Conservation (phyloP, 768 basidiomycete genomes). For the Mycena alexandri region DNA sequence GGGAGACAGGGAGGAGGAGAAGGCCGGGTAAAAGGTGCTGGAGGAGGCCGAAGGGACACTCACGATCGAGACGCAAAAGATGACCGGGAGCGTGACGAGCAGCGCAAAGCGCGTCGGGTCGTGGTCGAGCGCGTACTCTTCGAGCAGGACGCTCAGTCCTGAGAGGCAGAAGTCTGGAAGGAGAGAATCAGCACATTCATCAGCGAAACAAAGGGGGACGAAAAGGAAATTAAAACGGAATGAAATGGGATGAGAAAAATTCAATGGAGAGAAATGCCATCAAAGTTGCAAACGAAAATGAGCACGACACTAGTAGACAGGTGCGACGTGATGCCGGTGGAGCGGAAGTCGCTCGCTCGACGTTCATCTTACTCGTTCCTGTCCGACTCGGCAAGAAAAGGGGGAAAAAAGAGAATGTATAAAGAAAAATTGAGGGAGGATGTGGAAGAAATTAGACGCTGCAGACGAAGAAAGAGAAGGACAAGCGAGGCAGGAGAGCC, state of each 20-base stretch:
- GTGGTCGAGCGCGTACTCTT: slow-evolving; percentile 79
- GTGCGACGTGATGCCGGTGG: not conserved
- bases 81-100: slow-evolving; percentile 72
- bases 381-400: not conserved
- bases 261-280: not conserved
- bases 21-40: too few relatives aligned
- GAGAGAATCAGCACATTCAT: not conserved
- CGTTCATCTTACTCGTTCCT: not conserved
- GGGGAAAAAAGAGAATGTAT: not conserved
- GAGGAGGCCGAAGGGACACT: slow-evolving; percentile 41
- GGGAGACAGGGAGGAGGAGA: too few relatives aligned
- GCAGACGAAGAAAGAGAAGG: too few relatives aligned
- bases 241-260: not conserved
- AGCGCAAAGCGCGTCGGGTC: slow-evolving; percentile 74
- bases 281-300: too few relatives aligned
- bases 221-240: slow-evolving; percentile 1
- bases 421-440: not conserved
- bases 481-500: too few relatives aligned
- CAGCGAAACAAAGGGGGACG: not conserved
- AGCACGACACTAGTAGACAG: not conserved
- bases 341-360: too few relatives aligned
- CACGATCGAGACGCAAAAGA: slow-evolving; percentile 84
- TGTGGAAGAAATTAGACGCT: not conserved
- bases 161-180: slow-evolving; percentile 69
- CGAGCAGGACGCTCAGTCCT: slow-evolving; percentile 69